Conservation (phyloP, 164 flowering plant genomes). For the Cinnamomum micranthum region DNA sequence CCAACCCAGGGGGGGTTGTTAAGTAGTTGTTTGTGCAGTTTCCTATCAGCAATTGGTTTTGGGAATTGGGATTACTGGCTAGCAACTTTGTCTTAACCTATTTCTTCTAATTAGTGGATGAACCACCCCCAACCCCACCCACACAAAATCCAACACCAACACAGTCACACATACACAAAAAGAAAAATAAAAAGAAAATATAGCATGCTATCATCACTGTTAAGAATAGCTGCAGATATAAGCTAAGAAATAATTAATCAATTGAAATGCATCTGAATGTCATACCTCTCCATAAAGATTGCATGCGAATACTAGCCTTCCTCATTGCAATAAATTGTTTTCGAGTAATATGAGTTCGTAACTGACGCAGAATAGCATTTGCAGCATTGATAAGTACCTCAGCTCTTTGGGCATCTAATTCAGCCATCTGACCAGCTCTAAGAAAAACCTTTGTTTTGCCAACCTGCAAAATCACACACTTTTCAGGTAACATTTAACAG, state of each 20-base stretch:
- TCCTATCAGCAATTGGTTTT: too few species aligned
- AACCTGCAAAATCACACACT: conserved; percentile 40
- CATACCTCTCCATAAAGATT: conserved; percentile 71
- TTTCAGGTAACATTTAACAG: neutral
- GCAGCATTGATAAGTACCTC: conserved; percentile 54
- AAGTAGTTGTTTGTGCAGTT: too few species aligned
- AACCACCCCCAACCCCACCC: neutral
- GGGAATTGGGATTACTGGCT: too few species aligned
- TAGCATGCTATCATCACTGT: neutral
- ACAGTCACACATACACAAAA: too few species aligned
- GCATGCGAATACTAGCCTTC: conserved; percentile 50
- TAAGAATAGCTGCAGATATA: neutral
- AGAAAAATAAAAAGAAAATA: too few species aligned
- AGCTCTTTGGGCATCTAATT: conserved; percentile 75
- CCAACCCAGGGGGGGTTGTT: too few species aligned
- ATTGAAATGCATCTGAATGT: conserved; percentile 1
- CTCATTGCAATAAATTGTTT: conserved; percentile 48
- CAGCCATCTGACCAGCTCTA: conserved; percentile 95
- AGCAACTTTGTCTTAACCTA: too few species aligned
- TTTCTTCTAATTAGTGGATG: neutral
- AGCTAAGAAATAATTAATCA: conserved; percentile 4
- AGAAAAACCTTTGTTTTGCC: conserved; percentile 82
- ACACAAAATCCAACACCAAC: too few species aligned
- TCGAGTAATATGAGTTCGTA: conserved; percentile 49
- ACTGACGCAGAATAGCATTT: conserved; percentile 51